Conservation (phyloP, 1,284 basidiomycete genomes). For the Papiliotrema fonsecae region DNA sequence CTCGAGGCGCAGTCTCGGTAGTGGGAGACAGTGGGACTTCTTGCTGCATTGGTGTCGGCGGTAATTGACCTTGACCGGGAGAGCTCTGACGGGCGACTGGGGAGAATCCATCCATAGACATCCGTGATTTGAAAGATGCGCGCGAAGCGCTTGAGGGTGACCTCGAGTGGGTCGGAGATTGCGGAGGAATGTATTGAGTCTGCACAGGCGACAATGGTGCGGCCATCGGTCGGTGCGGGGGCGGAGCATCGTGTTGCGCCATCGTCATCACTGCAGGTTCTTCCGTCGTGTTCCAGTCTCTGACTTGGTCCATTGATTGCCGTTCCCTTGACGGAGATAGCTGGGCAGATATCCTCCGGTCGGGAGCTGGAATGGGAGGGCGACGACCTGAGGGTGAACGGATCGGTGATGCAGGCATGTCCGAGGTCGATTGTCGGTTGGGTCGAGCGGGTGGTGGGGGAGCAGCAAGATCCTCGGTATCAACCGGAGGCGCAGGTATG, state of each 20-base stretch:
- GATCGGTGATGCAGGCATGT: conserved; percentile 10
- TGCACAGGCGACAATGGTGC: no score
- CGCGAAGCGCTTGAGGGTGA: conserved; percentile 21
- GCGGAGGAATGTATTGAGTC: conserved; percentile 3
- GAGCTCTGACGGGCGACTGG: not conserved
- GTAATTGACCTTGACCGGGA: not conserved
- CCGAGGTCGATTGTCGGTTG: not conserved
- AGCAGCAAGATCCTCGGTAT: conserved; percentile 2
- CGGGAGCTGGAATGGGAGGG: conserved; percentile 11
- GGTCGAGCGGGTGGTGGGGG: conserved; percentile 20
- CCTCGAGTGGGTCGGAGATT: conserved; percentile 11
- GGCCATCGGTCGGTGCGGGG: conserved; percentile 2
- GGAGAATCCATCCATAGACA: not conserved
- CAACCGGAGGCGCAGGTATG: conserved; percentile 9
- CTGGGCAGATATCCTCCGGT: not conserved
- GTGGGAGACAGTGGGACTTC: conserved; percentile 4
- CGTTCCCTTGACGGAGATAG: conserved; percentile 8
- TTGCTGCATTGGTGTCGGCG: not conserved
- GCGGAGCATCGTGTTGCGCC: conserved; percentile 7
- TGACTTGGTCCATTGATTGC: not conserved
- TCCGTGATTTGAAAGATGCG: not conserved
- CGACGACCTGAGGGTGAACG: conserved; percentile 8
- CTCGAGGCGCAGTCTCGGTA: not conserved
- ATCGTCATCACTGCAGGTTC: conserved; percentile 25
- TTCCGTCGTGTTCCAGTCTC: conserved; percentile 7